A percentile compares a stretch with the other conserved stretches of the same genome.
Evolutionary conservation across 2,329 filamentous ascomycete genomes (phyloP).

Genomic region (Rhynchosporium agropyri): DNA sequence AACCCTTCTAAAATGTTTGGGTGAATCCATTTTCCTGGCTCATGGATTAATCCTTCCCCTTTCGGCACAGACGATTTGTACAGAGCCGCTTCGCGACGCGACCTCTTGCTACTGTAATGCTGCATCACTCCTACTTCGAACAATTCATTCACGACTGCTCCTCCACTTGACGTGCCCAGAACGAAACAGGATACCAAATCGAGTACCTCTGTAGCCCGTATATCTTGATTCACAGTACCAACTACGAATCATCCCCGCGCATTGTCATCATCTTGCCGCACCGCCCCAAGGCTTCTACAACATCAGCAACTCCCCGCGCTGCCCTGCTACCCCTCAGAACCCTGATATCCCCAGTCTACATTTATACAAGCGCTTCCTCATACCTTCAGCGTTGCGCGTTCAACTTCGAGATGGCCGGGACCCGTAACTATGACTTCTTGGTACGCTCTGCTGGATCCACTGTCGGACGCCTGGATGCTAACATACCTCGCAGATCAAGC

Average conservation of each 20-base stretch:
- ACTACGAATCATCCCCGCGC: conserved; percentile 6
- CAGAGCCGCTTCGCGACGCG: conserved; percentile 21
- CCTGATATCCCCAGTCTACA: conserved; percentile 15
- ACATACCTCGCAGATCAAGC: conserved; percentile 67
- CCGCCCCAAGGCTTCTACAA: conserved; percentile 22
- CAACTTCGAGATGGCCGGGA: conserved; percentile 75
- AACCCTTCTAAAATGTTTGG: background rate
- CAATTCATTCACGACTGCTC: conserved; percentile 3
- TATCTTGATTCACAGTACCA: background rate
- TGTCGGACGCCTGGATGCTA: conserved; percentile 14
- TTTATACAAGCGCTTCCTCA: conserved; percentile 12
- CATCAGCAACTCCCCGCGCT: conserved; percentile 21
- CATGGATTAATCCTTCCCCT: conserved; percentile 20
- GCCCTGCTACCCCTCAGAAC: conserved; percentile 23
- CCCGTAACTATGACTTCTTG: conserved; percentile 98
- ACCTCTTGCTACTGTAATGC: conserved; percentile 12
- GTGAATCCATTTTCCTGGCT: conserved; percentile 8
- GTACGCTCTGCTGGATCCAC: conserved; percentile 53
- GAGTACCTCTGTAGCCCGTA: background rate
- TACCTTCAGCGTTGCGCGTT: conserved; percentile 27
- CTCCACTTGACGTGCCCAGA: background rate
- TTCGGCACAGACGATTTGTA: conserved; percentile 23
- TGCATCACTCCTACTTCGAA: conserved; percentile 11
- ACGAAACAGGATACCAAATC: background rate
- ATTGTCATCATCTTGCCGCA: conserved; percentile 23